phyloP scores from a whole-genome alignment of 2,329 filamentous ascomycete species.

The Diplodia seriata region DNA sequence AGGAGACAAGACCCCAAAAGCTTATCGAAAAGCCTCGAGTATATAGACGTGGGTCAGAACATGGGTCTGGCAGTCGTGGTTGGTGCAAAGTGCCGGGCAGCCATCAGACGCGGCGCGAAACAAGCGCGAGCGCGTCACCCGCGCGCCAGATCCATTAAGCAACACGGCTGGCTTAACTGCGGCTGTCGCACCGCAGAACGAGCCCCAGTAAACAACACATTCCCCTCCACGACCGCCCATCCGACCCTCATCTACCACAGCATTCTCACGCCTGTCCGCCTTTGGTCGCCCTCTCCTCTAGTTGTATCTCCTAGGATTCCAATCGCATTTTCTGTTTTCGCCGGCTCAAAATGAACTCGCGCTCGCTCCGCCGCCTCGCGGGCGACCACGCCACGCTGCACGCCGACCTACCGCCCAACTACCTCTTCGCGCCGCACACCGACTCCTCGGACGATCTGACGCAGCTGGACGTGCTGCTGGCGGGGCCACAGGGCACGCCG shows the following conservation, averaged over 20 bases:
- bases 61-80: not conserved
- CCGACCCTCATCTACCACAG: not conserved
- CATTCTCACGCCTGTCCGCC: not conserved
- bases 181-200: constrained; percentile 26
- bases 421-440: constrained; percentile 59
- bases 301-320: constrained; percentile 1
- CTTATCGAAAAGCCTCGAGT: not conserved
- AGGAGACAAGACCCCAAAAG: not conserved
- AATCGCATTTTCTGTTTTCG: not conserved
- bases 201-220: constrained; percentile 23
- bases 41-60: not conserved
- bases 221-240: constrained; percentile 1
- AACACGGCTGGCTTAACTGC: constrained; percentile 22
- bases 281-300: not conserved
- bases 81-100: not conserved
- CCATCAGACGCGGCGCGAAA: constrained; percentile 19
- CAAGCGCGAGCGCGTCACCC: constrained; percentile 20
- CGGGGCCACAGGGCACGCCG: constrained; percentile 66
- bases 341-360: constrained; percentile 48
- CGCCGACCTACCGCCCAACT: constrained; percentile 65
- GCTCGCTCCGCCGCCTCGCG: constrained; percentile 63
- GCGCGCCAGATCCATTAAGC: constrained; percentile 21
- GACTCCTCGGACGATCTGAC: constrained; percentile 57
- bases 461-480: constrained; percentile 63
- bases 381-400: constrained; percentile 66